Percentiles rank a stretch among this genome's conserved stretches.
Evolutionary conservation across 208 protist genomes (phyloP).

Genomic region (Trypanosoma platydactyli): DNA sequence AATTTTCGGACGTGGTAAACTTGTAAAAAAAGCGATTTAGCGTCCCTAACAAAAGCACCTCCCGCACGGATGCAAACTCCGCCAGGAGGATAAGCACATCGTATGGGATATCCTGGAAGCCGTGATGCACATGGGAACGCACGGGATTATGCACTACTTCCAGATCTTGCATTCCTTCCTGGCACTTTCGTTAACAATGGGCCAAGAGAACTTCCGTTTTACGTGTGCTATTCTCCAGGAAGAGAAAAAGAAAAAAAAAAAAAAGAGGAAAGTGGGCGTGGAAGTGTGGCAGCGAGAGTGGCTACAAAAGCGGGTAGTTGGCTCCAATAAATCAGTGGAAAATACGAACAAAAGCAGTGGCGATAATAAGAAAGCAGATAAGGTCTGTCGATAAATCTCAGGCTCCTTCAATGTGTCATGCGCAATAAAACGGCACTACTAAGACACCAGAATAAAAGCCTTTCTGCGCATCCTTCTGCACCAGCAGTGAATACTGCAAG

Average conservation of each 20-base stretch:
- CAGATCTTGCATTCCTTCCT: conserved; percentile 1
- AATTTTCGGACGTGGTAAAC: conserved; percentile 9
- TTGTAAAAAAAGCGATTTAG: conserved; percentile 21
- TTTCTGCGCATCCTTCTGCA: not conserved
- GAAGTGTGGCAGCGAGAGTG: too few relatives aligned
- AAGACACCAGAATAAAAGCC: conserved; percentile 35
- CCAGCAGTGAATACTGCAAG: not conserved
- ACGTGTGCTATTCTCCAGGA: not conserved
- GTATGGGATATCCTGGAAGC: conserved; percentile 24
- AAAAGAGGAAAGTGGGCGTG: not conserved
- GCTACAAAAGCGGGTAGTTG: too few relatives aligned
- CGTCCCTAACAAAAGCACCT: conserved; percentile 22
- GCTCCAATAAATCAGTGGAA: not conserved
- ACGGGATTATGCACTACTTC: not conserved
- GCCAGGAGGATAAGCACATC: conserved; percentile 21
- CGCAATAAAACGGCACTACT: conserved; percentile 22
- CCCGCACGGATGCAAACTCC: conserved; percentile 25
- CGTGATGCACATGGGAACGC: not conserved
- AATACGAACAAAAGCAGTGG: not conserved
- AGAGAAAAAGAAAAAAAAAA: conserved; percentile 6
- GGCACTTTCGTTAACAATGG: too few relatives aligned
- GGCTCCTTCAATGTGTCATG: conserved; percentile 31
- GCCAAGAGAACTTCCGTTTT: not conserved
- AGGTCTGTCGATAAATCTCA: conserved; percentile 15
- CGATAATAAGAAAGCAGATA: not conserved